Percentiles rank a stretch among this genome's conserved stretches.
Evolutionary conservation across 306 rosid genomes (phyloP).

Genomic region (Prunus fruticosa): DNA sequence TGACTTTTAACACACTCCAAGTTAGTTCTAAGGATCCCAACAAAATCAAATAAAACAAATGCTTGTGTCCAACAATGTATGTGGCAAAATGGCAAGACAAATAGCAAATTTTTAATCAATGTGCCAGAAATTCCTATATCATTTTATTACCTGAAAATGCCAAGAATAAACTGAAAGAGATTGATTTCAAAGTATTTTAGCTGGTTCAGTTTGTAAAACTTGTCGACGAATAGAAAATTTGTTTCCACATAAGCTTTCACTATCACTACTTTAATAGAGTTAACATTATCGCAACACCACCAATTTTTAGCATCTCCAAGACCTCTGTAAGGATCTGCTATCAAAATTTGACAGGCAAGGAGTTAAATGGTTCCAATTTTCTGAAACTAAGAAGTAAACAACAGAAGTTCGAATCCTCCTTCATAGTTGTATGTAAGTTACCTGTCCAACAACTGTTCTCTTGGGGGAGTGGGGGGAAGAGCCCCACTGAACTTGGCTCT

Average conservation of each 20-base stretch:
- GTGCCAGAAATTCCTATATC: not conserved
- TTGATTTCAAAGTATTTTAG: not conserved
- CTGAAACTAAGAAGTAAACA: not conserved
- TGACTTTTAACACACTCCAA: not conserved
- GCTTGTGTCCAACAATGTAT: not conserved
- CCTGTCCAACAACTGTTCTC: slow-evolving; percentile 87
- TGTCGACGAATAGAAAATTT: too few relatives aligned
- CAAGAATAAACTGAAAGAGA: not conserved
- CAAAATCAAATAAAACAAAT: not conserved
- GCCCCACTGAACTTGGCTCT: slow-evolving; percentile 64
- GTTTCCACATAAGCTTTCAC: too few relatives aligned
- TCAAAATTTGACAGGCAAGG: not conserved
- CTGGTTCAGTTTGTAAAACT: not conserved
- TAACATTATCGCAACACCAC: not conserved
- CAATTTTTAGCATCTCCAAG: not conserved
- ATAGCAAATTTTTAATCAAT: not conserved
- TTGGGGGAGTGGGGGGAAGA: slow-evolving; percentile 80
- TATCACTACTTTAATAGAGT: too few relatives aligned
- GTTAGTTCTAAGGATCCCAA: not conserved
- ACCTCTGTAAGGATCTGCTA: not conserved
- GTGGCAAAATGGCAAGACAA: too few relatives aligned
- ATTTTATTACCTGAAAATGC: not conserved
- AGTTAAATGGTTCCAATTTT: not conserved
- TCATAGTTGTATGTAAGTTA: slow-evolving; percentile 23
- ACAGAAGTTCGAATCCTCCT: slow-evolving; percentile 12